phyloP scores from a whole-genome alignment of 2,329 filamentous ascomycete species.

The Paecilomyces sp. region DNA sequence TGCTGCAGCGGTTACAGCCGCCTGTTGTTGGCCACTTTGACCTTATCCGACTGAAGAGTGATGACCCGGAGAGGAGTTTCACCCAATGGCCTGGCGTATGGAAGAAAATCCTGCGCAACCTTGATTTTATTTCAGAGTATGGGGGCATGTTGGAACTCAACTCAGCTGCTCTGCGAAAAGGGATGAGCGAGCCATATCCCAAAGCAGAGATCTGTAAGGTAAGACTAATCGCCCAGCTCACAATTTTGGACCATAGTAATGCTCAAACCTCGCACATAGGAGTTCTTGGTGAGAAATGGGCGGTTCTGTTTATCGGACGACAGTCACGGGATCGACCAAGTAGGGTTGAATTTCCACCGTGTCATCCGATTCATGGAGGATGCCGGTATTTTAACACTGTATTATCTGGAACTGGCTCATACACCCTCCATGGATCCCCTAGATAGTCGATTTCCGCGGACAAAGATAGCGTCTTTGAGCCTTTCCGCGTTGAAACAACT shows the following conservation, averaged over 20 bases:
- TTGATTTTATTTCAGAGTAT: constrained; percentile 62
- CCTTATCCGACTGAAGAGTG: constrained; percentile 73
- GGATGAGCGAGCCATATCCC: constrained; percentile 85
- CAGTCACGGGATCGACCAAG: constrained; percentile 79
- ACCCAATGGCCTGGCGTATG: constrained; percentile 59
- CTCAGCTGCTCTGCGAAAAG: constrained; percentile 79
- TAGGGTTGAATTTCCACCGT: constrained; percentile 74
- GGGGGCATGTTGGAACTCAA: constrained; percentile 87
- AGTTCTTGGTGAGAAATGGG: constrained; percentile 66
- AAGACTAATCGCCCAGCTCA: constrained; percentile 19
- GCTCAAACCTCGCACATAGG: constrained; percentile 38
- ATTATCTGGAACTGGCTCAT: constrained; percentile 27
- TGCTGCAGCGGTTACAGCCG: constrained; percentile 67
- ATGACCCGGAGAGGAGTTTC: constrained; percentile 58
- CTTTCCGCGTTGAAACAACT: constrained; percentile 28
- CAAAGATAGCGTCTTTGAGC: constrained; percentile 21
- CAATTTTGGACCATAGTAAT: constrained; percentile 2
- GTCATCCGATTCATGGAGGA: constrained; percentile 63
- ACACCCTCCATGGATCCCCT: constrained; percentile 7
- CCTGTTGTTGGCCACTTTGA: constrained; percentile 90
- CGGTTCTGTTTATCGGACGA: constrained; percentile 90
- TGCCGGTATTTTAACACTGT: constrained; percentile 29
- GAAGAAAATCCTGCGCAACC: constrained; percentile 65
- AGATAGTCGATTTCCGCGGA: constrained; percentile 31
- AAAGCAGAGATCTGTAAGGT: constrained; percentile 69